Evolutionary conservation across 495 filamentous ascomycete genomes (phyloP).

Genomic region (Penicillium samsonianum): DNA sequence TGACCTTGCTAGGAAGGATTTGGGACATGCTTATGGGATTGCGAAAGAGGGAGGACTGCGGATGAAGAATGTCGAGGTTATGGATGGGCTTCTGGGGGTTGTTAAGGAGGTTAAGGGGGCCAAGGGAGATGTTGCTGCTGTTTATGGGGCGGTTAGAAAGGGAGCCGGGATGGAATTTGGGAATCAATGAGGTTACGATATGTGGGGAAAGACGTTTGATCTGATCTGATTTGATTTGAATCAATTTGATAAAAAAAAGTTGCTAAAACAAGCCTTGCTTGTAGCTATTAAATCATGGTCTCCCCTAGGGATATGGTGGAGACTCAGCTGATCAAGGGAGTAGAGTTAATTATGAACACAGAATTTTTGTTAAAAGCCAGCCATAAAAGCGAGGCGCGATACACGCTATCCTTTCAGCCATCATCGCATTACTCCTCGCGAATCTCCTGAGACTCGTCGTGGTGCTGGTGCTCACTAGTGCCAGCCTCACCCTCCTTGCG

Average conservation of each 20-base stretch:
- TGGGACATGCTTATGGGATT: constrained; percentile 68
- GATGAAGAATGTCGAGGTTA: constrained; percentile 66
- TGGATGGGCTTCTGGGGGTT: constrained; percentile 63
- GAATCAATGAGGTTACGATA: constrained; percentile 39
- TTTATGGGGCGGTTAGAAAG: constrained; percentile 76
- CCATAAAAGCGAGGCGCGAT: background rate
- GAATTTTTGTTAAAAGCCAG: constrained; percentile 14
- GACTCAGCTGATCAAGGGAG: constrained; percentile 15
- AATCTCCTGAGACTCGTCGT: constrained; percentile 26
- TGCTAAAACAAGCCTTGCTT: background rate
- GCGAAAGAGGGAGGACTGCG: constrained; percentile 62
- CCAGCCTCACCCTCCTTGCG: constrained; percentile 26
- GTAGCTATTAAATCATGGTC: constrained; percentile 14
- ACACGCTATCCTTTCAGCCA: background rate
- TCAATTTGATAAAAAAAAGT: background rate
- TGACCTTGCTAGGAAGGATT: constrained; percentile 84
- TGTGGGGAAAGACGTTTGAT: too few species aligned
- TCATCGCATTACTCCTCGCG: constrained; percentile 19
- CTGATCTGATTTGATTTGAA: too few species aligned
- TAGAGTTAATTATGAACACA: constrained; percentile 26
- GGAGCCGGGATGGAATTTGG: constrained; percentile 72
- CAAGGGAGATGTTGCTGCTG: constrained; percentile 78
- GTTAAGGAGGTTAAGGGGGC: constrained; percentile 73
- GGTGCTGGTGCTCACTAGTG: constrained; percentile 26
- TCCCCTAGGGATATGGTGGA: constrained; percentile 13